phyloP scores from a whole-genome alignment of 1,284 basidiomycete genomes.

The Phellinidium pouzarii region DNA sequence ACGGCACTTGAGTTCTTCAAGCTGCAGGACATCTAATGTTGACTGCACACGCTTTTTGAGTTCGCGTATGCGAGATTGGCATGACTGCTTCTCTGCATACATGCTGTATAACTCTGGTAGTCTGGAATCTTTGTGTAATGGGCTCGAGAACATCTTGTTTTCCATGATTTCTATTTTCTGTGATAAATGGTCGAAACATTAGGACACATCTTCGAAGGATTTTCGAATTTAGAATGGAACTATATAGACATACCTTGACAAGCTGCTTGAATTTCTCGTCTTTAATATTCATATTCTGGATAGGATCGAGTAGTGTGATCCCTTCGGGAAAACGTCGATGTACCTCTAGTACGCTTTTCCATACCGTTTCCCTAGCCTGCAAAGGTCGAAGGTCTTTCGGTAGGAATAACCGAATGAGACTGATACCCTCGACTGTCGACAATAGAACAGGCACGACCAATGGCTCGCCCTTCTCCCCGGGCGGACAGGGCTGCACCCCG shows the following conservation, averaged over 20 bases:
- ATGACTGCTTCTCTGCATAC: slow-evolving; percentile 74
- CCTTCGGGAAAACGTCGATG: slow-evolving; percentile 86
- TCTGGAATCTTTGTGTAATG: slow-evolving; percentile 68
- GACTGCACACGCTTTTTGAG: slow-evolving; percentile 82
- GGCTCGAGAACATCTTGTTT: slow-evolving; percentile 68
- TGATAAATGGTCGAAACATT: background rate
- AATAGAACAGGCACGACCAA: slow-evolving; percentile 87
- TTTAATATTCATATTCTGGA: slow-evolving; percentile 94
- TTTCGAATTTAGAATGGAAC: background rate
- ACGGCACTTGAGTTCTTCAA: slow-evolving; percentile 94
- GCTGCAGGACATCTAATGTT: slow-evolving; percentile 89
- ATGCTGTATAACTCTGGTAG: slow-evolving; percentile 75
- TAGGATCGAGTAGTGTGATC: slow-evolving; percentile 83
- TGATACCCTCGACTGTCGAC: slow-evolving; percentile 81
- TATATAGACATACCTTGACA: slow-evolving; percentile 53
- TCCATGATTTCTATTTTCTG: slow-evolving; percentile 91
- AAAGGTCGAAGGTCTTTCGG: slow-evolving; percentile 85
- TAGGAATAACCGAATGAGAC: slow-evolving; percentile 81
- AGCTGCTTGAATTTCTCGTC: slow-evolving; percentile 90
- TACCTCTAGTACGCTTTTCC: slow-evolving; percentile 89
- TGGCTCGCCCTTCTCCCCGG: slow-evolving; percentile 71
- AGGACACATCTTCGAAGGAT: background rate
- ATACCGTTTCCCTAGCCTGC: slow-evolving; percentile 73
- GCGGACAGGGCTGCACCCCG: slow-evolving; percentile 69
- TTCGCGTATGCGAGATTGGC: slow-evolving; percentile 63